Evolutionary conservation across 345 rosid species (phyloP).

Genomic region (Zanthoxylum bungeanum): DNA sequence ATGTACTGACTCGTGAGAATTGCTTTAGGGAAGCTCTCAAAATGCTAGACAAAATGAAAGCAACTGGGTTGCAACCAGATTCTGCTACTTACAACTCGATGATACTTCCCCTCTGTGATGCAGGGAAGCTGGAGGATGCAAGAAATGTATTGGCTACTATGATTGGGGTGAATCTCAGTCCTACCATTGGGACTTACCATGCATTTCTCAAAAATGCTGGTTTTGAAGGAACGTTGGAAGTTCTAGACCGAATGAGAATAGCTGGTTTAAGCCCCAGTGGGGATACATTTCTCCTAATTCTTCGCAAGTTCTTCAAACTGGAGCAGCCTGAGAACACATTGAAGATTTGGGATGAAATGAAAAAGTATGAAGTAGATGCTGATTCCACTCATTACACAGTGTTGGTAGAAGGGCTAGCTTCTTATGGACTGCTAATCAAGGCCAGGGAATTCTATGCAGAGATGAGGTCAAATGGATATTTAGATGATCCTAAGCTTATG

Average conservation of each 20-base stretch:
- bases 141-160: slow-evolving; percentile 54
- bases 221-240: slow-evolving; percentile 49
- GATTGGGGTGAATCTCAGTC: slow-evolving; percentile 49
- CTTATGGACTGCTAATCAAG: slow-evolving; percentile 49
- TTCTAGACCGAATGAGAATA: slow-evolving; percentile 54
- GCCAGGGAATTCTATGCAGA: slow-evolving; percentile 62
- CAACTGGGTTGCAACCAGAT: slow-evolving; percentile 52
- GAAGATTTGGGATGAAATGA: slow-evolving; percentile 75
- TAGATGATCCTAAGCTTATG: slow-evolving; percentile 70
- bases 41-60: slow-evolving; percentile 59
- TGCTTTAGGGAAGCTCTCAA: slow-evolving; percentile 69
- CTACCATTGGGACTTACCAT: slow-evolving; percentile 70
- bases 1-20: slow-evolving; percentile 64
- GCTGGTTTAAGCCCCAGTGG: slow-evolving; percentile 57
- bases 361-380: slow-evolving; percentile 45
- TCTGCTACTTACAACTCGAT: slow-evolving; percentile 67
- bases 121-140: slow-evolving; percentile 54
- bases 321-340: slow-evolving; percentile 64
- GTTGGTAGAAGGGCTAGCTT: slow-evolving; percentile 55
- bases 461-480: slow-evolving; percentile 63
- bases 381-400: slow-evolving; percentile 40
- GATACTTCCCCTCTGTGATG: slow-evolving; percentile 65
- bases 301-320: slow-evolving; percentile 49
- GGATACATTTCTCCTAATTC: slow-evolving; percentile 59
- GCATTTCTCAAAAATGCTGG: slow-evolving; percentile 50